Percentiles rank a stretch among this genome's conserved stretches.
phyloP scores from a whole-genome alignment of 2,329 filamentous ascomycete species.

The Fusarium cicatricum region DNA sequence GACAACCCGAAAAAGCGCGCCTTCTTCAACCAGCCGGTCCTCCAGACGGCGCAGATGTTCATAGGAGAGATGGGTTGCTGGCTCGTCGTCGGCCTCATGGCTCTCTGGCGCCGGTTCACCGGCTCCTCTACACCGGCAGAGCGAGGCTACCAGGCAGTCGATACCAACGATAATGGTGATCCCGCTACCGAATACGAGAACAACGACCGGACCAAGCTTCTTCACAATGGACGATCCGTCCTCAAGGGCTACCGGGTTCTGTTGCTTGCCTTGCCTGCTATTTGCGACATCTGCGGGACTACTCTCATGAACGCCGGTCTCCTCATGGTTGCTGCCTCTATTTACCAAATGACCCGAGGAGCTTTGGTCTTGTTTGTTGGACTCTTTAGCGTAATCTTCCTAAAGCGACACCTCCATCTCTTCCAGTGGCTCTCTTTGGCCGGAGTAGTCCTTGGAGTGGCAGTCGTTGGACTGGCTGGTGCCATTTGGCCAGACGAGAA shows the following conservation, averaged over 20 bases:
- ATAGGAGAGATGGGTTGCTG: constrained; percentile 95
- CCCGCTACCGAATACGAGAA: constrained; percentile 54
- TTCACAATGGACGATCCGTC: constrained; percentile 65
- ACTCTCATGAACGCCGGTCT: constrained; percentile 98
- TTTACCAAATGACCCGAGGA: constrained; percentile 98
- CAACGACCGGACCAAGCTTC: constrained; percentile 43
- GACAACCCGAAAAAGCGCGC: constrained; percentile 70
- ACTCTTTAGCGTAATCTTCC: constrained; percentile 90
- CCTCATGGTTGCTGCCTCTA: constrained; percentile 91
- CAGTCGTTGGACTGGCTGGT: constrained; percentile 87
- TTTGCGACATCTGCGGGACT: constrained; percentile 93
- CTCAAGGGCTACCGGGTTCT: constrained; percentile 76
- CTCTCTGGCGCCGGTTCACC: constrained; percentile 68
- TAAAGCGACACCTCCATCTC: constrained; percentile 78
- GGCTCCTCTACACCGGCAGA: constrained; percentile 53
- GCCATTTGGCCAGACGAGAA: constrained; percentile 78
- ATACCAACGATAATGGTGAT: constrained; percentile 56
- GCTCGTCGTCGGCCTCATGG: constrained; percentile 80
- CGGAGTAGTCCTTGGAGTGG: constrained; percentile 88
- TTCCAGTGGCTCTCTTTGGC: constrained; percentile 94
- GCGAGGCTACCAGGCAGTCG: constrained; percentile 73
- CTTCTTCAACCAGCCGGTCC: constrained; percentile 91
- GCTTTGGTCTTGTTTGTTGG: constrained; percentile 96
- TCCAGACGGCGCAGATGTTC: constrained; percentile 99
- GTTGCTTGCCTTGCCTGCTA: constrained; percentile 83